Percentiles rank a stretch among this genome's conserved stretches.
Evolutionary conservation across 2,329 filamentous ascomycete species (phyloP).

Genomic region (Alternaria angustiovoidea): DNA sequence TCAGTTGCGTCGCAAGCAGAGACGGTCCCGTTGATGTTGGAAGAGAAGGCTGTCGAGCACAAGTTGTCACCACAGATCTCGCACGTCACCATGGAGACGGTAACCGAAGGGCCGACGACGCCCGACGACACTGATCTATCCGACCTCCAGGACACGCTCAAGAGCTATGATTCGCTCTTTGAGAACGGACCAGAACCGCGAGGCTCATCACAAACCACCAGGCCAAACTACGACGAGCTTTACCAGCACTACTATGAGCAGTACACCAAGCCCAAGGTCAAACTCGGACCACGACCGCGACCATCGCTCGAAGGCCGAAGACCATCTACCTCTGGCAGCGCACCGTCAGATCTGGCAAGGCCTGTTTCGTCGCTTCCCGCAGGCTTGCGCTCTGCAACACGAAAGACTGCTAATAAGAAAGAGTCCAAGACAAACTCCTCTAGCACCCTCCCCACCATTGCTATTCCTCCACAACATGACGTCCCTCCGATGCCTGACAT

Average conservation of each 20-base stretch:
- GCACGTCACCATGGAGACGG: slow-evolving; percentile 32
- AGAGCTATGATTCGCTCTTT: slow-evolving; percentile 46
- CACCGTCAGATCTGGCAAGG: slow-evolving; percentile 59
- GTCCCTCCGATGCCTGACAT: slow-evolving; percentile 47
- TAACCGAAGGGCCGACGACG: slow-evolving; percentile 31
- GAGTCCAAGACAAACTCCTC: slow-evolving; percentile 49
- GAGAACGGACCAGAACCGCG: slow-evolving; percentile 53
- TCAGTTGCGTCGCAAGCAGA: slow-evolving; percentile 25
- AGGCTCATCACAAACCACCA: slow-evolving; percentile 53
- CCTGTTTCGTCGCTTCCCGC: slow-evolving; percentile 82
- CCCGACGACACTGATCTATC: slow-evolving; percentile 28
- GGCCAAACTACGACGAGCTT: slow-evolving; percentile 51
- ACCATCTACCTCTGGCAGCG: slow-evolving; percentile 64
- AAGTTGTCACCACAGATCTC: slow-evolving; percentile 28
- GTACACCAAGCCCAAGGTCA: slow-evolving; percentile 80
- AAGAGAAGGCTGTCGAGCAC: slow-evolving; percentile 21
- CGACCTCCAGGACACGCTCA: slow-evolving; percentile 38
- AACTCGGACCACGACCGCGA: slow-evolving; percentile 85
- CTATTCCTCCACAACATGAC: slow-evolving; percentile 44
- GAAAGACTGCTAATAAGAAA: slow-evolving; percentile 41
- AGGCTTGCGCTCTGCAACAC: slow-evolving; percentile 68
- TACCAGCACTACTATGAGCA: slow-evolving; percentile 59
- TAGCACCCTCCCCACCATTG: slow-evolving; percentile 38
- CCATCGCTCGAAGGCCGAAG: slow-evolving; percentile 75
- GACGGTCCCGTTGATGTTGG: slow-evolving; percentile 26